A percentile compares a stretch with the other conserved stretches of the same genome.
Evolutionary conservation across 2,329 filamentous ascomycete species (phyloP).

Genomic region (Penicillium sp.): DNA sequence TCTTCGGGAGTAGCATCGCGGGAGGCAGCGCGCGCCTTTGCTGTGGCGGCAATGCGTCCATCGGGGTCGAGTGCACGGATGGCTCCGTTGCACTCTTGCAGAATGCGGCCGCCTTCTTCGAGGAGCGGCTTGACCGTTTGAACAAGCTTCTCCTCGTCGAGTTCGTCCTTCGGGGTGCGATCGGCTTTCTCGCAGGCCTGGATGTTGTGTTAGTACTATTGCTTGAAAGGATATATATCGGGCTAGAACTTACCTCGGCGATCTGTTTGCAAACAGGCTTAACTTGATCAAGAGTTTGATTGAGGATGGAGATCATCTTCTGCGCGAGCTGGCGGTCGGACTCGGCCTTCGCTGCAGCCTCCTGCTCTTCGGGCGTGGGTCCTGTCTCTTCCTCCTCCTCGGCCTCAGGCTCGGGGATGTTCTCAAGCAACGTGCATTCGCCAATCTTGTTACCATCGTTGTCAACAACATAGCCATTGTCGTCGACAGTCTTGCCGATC

Average conservation of each 20-base stretch:
- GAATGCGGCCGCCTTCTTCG: constrained; percentile 76
- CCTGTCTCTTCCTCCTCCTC: constrained; percentile 44
- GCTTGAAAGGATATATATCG: constrained; percentile 1
- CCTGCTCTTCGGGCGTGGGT: constrained; percentile 43
- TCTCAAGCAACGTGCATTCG: constrained; percentile 60
- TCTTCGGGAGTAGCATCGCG: constrained; percentile 80
- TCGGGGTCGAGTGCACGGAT: constrained; percentile 88
- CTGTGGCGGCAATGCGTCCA: constrained; percentile 77
- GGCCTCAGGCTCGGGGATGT: constrained; percentile 49
- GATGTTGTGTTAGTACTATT: constrained; percentile 9
- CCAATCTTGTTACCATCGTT: constrained; percentile 63
- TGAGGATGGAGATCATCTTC: constrained; percentile 69
- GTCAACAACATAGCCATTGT: constrained; percentile 55
- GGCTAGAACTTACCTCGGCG: constrained; percentile 58
- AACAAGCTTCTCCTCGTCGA: constrained; percentile 86
- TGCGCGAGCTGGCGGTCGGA: constrained; percentile 73
- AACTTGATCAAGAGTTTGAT: constrained; percentile 77
- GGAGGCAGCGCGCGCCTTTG: constrained; percentile 74
- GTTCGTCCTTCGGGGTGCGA: constrained; percentile 76
- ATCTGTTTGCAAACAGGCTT: constrained; percentile 85
- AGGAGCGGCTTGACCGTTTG: constrained; percentile 83
- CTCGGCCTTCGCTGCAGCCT: constrained; percentile 59
- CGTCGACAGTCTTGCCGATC: constrained; percentile 45
- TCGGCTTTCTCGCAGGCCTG: constrained; percentile 77
- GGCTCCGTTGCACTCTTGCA: constrained; percentile 80